Percentiles rank a stretch among this genome's conserved stretches.
Evolutionary conservation across 2,329 filamentous ascomycete genomes (phyloP).

Genomic region (Aureobasidium zeae): DNA sequence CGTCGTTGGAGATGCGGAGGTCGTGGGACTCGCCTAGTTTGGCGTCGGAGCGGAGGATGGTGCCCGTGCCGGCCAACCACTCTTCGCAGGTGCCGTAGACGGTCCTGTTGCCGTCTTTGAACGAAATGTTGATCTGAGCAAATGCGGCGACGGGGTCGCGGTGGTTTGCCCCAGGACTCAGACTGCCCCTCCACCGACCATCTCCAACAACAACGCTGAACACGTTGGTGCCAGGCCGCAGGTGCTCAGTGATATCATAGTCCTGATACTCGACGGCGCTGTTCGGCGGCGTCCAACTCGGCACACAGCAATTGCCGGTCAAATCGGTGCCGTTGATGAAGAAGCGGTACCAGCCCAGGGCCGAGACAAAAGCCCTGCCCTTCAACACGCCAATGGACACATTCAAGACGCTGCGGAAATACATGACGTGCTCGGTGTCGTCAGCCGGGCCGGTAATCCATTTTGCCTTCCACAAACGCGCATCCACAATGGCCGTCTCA

Average conservation of each 20-base stretch:
- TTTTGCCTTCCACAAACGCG: constrained; percentile 10
- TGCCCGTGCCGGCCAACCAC: constrained; percentile 7
- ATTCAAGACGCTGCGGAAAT: constrained; percentile 3
- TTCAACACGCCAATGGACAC: neutral
- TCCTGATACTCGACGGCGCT: constrained; percentile 10
- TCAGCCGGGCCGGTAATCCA: constrained; percentile 12
- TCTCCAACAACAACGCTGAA: constrained; percentile 13
- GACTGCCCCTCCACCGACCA: constrained; percentile 10
- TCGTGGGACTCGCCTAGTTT: constrained; percentile 10
- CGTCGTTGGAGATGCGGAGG: constrained; percentile 1
- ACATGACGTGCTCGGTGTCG: constrained; percentile 12
- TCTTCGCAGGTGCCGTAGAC: constrained; percentile 5
- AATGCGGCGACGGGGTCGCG: constrained; percentile 6
- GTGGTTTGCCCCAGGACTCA: constrained; percentile 5
- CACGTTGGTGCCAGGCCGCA: neutral
- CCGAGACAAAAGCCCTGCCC: constrained; percentile 6
- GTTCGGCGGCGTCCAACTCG: constrained; percentile 7
- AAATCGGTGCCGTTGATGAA: constrained; percentile 6
- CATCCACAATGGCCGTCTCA: constrained; percentile 7
- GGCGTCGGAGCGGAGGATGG: constrained; percentile 3
- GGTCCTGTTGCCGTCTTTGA: constrained; percentile 12
- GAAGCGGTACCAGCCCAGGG: constrained; percentile 9
- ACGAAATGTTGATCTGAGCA: constrained; percentile 3
- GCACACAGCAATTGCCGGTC: constrained; percentile 10
- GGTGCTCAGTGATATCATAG: constrained; percentile 9